These are phyloP conservation scores for Citrus sinensis DNA, from an alignment of 345 rosid genomes.

Conservation along the genomic window DVS_A1.0 CM039169.1:25456001-25456500, in stretches of 20 bases:
- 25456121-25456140: too few species aligned
- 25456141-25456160: too few species aligned
- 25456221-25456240: neutral
- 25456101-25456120: neutral
- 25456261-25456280: neutral
- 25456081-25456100: neutral
- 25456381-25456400: too few species aligned
- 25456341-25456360: neutral
- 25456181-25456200: neutral
- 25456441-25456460: too few species aligned
- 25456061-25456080: too few species aligned
- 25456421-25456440: too few species aligned
- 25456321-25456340: neutral
- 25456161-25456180: too few species aligned
- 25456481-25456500: too few species aligned
- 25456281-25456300: neutral
- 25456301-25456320: neutral
- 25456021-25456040: neutral
- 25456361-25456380: neutral
- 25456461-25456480: too few species aligned
- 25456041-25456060: neutral
- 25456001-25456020: neutral
- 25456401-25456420: too few species aligned
- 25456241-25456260: constrained; percentile 17
- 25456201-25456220: neutral